phyloP scores from a whole-genome alignment of 306 rosid genomes.

The Vigna hirtella region DNA sequence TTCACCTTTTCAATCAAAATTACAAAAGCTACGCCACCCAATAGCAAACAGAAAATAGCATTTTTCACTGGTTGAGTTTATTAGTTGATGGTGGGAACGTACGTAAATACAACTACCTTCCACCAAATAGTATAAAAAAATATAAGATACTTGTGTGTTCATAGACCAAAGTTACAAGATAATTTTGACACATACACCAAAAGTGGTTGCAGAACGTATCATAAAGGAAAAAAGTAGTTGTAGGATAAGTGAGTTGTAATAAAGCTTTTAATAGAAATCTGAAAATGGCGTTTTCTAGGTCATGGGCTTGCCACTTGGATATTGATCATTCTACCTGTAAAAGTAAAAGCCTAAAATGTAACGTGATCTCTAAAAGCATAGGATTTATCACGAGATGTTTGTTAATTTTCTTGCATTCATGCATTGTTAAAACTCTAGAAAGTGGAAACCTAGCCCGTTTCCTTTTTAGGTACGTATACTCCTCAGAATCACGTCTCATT shows the following conservation, averaged over 20 bases:
- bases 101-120: neutral
- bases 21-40: neutral
- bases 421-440: conserved; percentile 36
- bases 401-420: conserved; percentile 24
- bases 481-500: conserved; percentile 34
- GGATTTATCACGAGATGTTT: conserved; percentile 54
- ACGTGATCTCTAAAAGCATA: conserved; percentile 52
- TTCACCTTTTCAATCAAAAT: conserved; percentile 44
- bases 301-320: conserved; percentile 45
- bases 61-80: conserved; percentile 20
- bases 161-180: conserved; percentile 34
- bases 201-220: conserved; percentile 33
- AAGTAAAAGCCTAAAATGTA: conserved; percentile 48
- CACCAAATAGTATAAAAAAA: conserved; percentile 23
- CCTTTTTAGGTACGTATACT: conserved; percentile 41
- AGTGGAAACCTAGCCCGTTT: neutral
- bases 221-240: conserved; percentile 37
- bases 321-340: conserved; percentile 52
- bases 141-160: conserved; percentile 38
- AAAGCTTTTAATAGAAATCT: conserved; percentile 36
- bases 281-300: conserved; percentile 42
- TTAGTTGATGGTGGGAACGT: conserved; percentile 22
- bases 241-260: conserved; percentile 35
- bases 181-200: conserved; percentile 39
- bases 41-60: conserved; percentile 11